Evolutionary conservation across 345 rosid genomes (phyloP), one percentile per base, ranked within the genome.

Genomic region (Eutrema japonicum): DNA sequence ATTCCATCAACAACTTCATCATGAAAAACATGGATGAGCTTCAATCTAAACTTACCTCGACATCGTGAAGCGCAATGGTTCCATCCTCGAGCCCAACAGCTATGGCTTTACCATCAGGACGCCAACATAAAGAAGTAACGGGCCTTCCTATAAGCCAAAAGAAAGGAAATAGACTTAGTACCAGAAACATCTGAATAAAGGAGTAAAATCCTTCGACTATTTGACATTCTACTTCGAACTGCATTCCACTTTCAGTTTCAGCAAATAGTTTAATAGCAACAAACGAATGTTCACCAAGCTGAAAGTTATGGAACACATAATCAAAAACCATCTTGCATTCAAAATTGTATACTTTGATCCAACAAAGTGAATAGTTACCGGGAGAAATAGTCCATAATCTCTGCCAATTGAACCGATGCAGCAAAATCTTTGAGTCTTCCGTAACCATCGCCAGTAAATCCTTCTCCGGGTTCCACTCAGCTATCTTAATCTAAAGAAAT

Each of bases 1-100:
- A 36, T 26, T 2, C 54, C 37, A 66, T 41, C 40, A 52, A 60
- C 6, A 74, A 40, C 51, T 11, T 47, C 43, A 74, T 49, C 7
- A 75, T 3, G 13, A 1, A 27, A 13, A 70, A 22, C 53, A 56
- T 9, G 27, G 11, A 57, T 56, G 0, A 76, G 75, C 11, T 70
- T 41, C 32, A 62, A 47, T 40, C 51, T 30, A 47, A 57, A 65
- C 80, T 58, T 58, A 80, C 96, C 88, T 93, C 98, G 67, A 93
- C 98, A 72, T 93, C 93, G 51, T 89, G 95, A 81, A 89, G 76
- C 0, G 86, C 83, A 82, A 91, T 79, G 32, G 85, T 86, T 66
- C 98, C 97, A 65, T 94, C 95, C 75, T 91, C 96, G 1, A 88
- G 89, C 48, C 98, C 97, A 64, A 91, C 82, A 48, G 93, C 96